Percentiles rank a stretch among this genome's conserved stretches.
Evolutionary conservation across 2,329 filamentous ascomycete genomes (phyloP).

Genomic region (Grosmannia huntii): DNA sequence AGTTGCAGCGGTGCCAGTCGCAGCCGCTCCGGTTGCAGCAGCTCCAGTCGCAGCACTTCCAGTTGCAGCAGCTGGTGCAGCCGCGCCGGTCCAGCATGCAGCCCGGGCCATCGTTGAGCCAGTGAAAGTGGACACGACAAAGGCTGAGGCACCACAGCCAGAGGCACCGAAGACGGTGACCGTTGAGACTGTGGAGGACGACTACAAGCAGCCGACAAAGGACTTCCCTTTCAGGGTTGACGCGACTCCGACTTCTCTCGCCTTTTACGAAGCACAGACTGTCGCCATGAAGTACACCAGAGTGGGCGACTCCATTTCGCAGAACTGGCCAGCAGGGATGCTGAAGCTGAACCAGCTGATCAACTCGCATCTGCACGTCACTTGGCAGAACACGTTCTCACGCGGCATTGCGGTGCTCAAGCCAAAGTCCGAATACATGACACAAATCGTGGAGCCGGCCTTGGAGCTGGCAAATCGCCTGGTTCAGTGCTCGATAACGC

Average conservation of each 20-base stretch:
- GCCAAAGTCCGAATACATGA: constrained; percentile 63
- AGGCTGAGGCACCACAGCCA: no score
- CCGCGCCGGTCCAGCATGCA: background rate
- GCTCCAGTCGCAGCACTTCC: no score
- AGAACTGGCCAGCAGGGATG: constrained; percentile 47
- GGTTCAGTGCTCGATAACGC: constrained; percentile 59
- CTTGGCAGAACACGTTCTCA: constrained; percentile 69
- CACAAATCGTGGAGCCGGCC: constrained; percentile 56
- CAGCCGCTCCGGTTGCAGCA: background rate
- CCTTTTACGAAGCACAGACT: constrained; percentile 57
- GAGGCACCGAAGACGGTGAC: no score
- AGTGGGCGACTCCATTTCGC: constrained; percentile 48
- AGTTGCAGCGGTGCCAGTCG: background rate
- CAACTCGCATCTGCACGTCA: constrained; percentile 71
- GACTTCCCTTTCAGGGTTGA: constrained; percentile 53
- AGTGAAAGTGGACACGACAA: background rate
- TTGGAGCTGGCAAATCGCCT: constrained; percentile 63
- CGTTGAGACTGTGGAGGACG: constrained; percentile 2
- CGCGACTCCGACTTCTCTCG: constrained; percentile 51
- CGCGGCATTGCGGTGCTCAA: constrained; percentile 72
- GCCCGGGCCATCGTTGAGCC: constrained; percentile 1
- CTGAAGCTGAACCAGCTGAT: constrained; percentile 59
- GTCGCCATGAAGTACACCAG: constrained; percentile 55
- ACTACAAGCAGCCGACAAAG: constrained; percentile 9
- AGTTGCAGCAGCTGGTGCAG: background rate